These are phyloP conservation scores for Daldinia caldariorum DNA, from an alignment of 495 filamentous ascomycete species.

Conservation along the genomic window DNA sequence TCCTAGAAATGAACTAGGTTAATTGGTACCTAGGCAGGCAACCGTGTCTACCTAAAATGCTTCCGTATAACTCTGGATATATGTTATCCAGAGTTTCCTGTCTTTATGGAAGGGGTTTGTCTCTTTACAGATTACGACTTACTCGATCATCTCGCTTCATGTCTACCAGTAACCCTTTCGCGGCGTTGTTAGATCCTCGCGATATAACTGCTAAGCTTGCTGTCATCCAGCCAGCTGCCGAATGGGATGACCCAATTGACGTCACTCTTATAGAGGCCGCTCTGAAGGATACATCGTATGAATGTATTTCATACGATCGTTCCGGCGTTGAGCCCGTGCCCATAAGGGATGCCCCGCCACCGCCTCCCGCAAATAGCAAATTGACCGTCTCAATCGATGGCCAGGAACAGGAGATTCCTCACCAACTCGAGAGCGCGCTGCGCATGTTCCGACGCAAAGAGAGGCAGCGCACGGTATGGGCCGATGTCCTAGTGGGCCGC, in stretches of 20 bases:
- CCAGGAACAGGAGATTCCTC: slow-evolving; percentile 26
- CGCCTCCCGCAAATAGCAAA: background rate
- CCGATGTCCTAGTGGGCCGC: slow-evolving; percentile 40
- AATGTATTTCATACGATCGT: slow-evolving; percentile 46
- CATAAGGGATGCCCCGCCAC: background rate
- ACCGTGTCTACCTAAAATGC: slow-evolving; percentile 3
- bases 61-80: background rate
- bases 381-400: slow-evolving; percentile 28
- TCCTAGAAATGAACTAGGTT: background rate
- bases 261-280: slow-evolving; percentile 31
- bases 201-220: slow-evolving; percentile 24
- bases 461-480: slow-evolving; percentile 41
- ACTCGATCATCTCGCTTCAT: slow-evolving; percentile 5
- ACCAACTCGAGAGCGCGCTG: slow-evolving; percentile 34
- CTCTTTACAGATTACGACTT: background rate
- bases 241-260: slow-evolving; percentile 34
- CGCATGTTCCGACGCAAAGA: slow-evolving; percentile 41
- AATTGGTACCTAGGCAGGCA: slow-evolving; percentile 28
- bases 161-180: slow-evolving; percentile 27
- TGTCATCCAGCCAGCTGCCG: slow-evolving; percentile 32
- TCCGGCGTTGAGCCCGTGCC: background rate
- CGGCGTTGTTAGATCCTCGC: slow-evolving; percentile 12
- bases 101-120: background rate
- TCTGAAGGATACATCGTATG: slow-evolving; percentile 39
- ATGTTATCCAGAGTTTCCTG: slow-evolving; percentile 12